Conservation (phyloP, 1,284 basidiomycete species). For the Leccinum brunneo-olivaceum region DNA sequence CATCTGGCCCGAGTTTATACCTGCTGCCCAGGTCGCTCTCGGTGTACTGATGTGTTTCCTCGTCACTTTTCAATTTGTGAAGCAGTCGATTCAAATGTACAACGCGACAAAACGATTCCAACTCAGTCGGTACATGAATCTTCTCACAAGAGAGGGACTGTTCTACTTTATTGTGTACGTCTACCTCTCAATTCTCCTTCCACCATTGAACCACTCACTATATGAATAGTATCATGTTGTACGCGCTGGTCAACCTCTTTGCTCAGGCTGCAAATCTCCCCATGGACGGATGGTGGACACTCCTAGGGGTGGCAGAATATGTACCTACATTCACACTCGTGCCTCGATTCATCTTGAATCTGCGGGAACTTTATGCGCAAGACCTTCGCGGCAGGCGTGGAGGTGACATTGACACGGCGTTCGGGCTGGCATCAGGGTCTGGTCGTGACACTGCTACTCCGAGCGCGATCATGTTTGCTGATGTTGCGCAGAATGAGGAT, state of each 20-base stretch:
- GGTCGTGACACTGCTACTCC: too few species aligned
- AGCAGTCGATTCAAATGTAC: neutral
- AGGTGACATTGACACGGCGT: slow-evolving; percentile 3
- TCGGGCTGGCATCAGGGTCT: slow-evolving; percentile 3
- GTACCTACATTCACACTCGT: slow-evolving; percentile 1
- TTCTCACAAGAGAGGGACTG: slow-evolving; percentile 5
- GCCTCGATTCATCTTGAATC: slow-evolving; percentile 8
- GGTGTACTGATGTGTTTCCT: slow-evolving; percentile 2
- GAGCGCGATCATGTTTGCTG: slow-evolving; percentile 1
- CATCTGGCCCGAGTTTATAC: neutral
- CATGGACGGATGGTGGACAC: neutral
- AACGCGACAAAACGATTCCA: neutral
- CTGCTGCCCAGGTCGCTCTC: neutral
- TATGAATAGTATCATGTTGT: neutral
- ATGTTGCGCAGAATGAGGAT: neutral
- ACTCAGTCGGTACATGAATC: neutral
- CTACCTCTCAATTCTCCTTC: too few species aligned
- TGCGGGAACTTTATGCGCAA: slow-evolving; percentile 3
- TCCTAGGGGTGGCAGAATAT: neutral
- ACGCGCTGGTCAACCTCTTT: neutral
- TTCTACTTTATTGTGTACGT: neutral
- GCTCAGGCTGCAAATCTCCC: neutral
- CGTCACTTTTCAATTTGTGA: neutral
- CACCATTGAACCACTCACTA: neutral
- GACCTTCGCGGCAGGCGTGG: neutral